Evolutionary conservation across 305 asterid genomes (phyloP), one percentile per base, ranked within the genome.

Genomic region (Fraxinus greggii): DNA sequence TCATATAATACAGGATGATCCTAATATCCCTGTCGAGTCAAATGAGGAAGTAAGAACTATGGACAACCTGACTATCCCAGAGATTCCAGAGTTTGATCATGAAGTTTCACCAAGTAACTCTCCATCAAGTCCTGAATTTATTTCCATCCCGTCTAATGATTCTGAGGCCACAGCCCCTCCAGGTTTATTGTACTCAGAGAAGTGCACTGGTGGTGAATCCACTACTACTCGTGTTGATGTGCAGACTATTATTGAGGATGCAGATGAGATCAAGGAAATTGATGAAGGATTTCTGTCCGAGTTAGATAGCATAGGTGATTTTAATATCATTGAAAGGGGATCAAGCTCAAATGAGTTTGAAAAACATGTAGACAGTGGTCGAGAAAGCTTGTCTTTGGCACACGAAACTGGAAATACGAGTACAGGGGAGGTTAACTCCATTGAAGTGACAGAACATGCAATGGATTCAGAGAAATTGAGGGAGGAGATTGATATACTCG

Each of bases 231-330:
- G 32, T 61, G 85, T 73, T 78, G 87, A 90, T 67, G 72, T 80
- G 89, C 89, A 78, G 87, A 83, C 89, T 84, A 82, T 76, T 76
- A 84, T 85, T 77, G 96, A 91, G 80, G 93, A 91, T 75, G 89
- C 80, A 8, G 92, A 90, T 76, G 93, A 89, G 78, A 90, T 94
- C 28, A 87, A 88, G 86, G 97, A 93, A 87, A 92, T 92, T 61
- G 95, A 94, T 79, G 96, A 92, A 75, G 91, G 78, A 61, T 82
- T 93, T 29, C 82, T 95, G 87, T 87, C 89, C 33, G 98, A 94
- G 85, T 84, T 95, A 82, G 99, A 95, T 85, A 86, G 87, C 21
- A 89, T 91, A 67, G 95, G 97, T 81, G 99, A 94, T 89, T 94
- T 95, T 75, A 87, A 91, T 81, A 54, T 85, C 84, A 61, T 78